phyloP scores from a whole-genome alignment of 2,329 filamentous ascomycete species.

The Alternaria gansuensis region DNA sequence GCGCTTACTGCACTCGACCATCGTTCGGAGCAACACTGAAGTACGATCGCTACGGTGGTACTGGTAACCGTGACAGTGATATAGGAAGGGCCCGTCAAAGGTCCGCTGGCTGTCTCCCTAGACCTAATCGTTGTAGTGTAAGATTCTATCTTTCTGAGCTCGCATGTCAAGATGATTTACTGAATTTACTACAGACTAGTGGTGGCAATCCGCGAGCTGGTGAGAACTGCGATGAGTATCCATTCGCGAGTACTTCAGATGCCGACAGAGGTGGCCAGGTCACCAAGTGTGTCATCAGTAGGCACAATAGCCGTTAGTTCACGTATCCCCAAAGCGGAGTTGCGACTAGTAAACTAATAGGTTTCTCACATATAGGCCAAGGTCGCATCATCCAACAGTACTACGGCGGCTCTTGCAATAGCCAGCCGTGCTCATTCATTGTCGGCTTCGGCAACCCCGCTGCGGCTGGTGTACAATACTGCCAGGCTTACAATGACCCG shows the following conservation, averaged over 20 bases:
- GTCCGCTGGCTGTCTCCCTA: conserved; percentile 6
- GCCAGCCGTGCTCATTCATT: neutral
- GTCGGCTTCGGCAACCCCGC: conserved; percentile 1
- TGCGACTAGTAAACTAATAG: neutral
- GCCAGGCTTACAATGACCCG: neutral
- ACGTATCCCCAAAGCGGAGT: neutral
- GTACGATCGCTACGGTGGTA: conserved; percentile 6
- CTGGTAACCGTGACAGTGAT: conserved; percentile 1
- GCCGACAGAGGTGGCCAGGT: conserved; percentile 2
- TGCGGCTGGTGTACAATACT: neutral
- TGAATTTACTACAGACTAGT: neutral
- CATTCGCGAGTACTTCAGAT: conserved; percentile 5
- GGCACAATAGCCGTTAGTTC: conserved; percentile 1
- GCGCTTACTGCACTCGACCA: conserved; percentile 10
- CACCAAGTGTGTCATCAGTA: conserved; percentile 2
- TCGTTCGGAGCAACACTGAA: conserved; percentile 6
- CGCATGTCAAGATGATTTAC: neutral
- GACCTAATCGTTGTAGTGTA: neutral
- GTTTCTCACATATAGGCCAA: neutral
- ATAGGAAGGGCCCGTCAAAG: conserved; percentile 3
- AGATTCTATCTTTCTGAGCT: neutral
- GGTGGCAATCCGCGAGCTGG: conserved; percentile 5
- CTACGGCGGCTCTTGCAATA: neutral
- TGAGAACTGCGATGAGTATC: conserved; percentile 6
- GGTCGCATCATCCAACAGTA: conserved; percentile 2